Base-by-base conservation (phyloP, 2,329 filamentous ascomycete genomes). In the Bipolaris zeicola region DNA sequence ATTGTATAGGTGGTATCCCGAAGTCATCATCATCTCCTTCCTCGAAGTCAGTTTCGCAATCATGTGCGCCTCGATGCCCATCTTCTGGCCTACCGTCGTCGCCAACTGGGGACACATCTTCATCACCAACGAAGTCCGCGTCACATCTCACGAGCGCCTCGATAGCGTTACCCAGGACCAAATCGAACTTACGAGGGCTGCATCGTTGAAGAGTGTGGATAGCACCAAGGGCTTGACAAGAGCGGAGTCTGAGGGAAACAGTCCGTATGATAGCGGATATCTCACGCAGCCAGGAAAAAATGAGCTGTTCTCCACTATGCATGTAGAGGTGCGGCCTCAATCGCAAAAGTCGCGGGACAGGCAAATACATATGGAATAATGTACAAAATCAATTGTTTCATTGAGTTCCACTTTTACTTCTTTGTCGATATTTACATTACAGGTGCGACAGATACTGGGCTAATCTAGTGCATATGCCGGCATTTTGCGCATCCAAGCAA, bases 1-100 rank as follows among this genome's bases (percentile, higher is more conserved):
- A 31, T 33, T n/a, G 14, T n/a, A 48, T 14, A 36, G 34, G 33
- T 69, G 70, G 66, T 69, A 69, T 14, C 67, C 68, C 0, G 60
- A 67, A 26, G 62, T 64, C 3, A 50, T 72, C n/a, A 66, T 74
- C 34, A 60, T 75, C 39, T 69, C 69, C 13, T 68, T 63, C 43
- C 61, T 76, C 33, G 73, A 76, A 52, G 60, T 75, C 46, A 67
- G 74, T 33, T 68, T 76, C 42, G 73, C 73, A 13, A 74, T 76
- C 52, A 69, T 74, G 22, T 74, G 68, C 58, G 73, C 71, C 28
- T 73, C 69, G 7, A 72, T 76, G 55, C 73, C 73, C 14, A 74
- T 75, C 33, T 75, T 76, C 64, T 76, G 73, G 73, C 73, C 72
- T 6, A 58, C 65, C 13, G 60, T 76, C 33, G 53, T 68, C 11